These are phyloP conservation scores for Umbilicus rupestris DNA, from an alignment of 164 flowering plant genomes.

Conservation along the genomic window DNA sequence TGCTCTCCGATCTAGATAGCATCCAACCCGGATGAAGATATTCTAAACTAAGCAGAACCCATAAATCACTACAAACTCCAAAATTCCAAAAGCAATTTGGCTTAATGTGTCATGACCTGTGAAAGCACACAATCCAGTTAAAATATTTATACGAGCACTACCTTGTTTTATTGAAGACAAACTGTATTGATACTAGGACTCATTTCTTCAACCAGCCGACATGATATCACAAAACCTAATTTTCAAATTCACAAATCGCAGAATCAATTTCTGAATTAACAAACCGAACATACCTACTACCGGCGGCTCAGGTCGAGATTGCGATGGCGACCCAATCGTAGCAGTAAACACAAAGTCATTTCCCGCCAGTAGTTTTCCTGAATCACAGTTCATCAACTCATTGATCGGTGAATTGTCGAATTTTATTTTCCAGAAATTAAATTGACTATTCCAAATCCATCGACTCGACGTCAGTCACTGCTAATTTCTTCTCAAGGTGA, in stretches of 20 bases:
- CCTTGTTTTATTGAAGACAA: background rate
- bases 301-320: background rate
- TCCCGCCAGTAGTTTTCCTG: too few species aligned
- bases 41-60: background rate
- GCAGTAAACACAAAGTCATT: too few species aligned
- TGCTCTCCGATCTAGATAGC: background rate
- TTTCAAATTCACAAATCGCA: background rate
- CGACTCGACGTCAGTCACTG: too few species aligned
- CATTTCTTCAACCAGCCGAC: background rate
- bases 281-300: background rate
- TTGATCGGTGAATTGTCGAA: too few species aligned
- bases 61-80: background rate
- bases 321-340: background rate
- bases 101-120: conserved; percentile 2
- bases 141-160: background rate
- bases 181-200: background rate
- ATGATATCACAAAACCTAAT: background rate
- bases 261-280: background rate
- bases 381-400: too few species aligned
- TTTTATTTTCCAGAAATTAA: too few species aligned
- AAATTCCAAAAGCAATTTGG: background rate
- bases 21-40: conserved; percentile 2
- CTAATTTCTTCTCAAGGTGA: too few species aligned
- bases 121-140: background rate
- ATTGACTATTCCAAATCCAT: too few species aligned